Evolutionary conservation across 768 basidiomycete genomes (phyloP), one percentile per base, ranked within the genome.

Genomic region (Mycena pura): DNA sequence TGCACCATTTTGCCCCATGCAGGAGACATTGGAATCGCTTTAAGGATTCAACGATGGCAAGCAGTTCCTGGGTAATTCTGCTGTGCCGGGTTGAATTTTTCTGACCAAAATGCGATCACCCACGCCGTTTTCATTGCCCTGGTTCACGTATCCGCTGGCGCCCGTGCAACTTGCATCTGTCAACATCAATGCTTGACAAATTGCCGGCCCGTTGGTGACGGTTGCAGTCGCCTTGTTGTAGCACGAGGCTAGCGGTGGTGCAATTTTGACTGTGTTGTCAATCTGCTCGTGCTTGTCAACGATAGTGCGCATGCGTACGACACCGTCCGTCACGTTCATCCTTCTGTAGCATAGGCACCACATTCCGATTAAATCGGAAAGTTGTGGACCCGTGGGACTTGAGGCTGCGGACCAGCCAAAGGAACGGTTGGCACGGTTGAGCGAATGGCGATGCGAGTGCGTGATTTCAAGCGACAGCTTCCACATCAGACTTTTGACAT

Each of bases 131-230:
- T 68, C 62, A 0, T 27, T 15, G 0, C 73, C 72, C 50, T 73
- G 73, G 1, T 36, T 43, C 9, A 79, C 36, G 0, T 76, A 57
- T 0, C 76, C 78, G 0, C 72, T 64, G 2, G 72, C 61, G 0
- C 78, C 73, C 0, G 73, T 74, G 0, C 63, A 31, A 21, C 72
- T 75, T 0, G 71, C 76, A 54, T 80, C 75, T 0, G 72, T 76
- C 0, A 75, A 80, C 77, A 81, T 80, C 0, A 82, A 49, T 0
- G 78, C 68, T 60, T 82, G 80, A 69, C 78, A 81, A 0, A 79
- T 82, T 6, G 77, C 76, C 0, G 62, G 59, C 14, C 47, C 68
- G 45, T 68, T n/a, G n/a, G n/a, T n/a, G n/a, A n/a, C n/a, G n/a
- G n/a, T n/a, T 68, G 13, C 62, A 55, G 38, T 75, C 71, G 0